Evolutionary conservation across 1,139 yeast genomes (phyloP), one percentile per base, ranked within the genome.

Genomic region (Chernovozyma sophiae-reginae): DNA sequence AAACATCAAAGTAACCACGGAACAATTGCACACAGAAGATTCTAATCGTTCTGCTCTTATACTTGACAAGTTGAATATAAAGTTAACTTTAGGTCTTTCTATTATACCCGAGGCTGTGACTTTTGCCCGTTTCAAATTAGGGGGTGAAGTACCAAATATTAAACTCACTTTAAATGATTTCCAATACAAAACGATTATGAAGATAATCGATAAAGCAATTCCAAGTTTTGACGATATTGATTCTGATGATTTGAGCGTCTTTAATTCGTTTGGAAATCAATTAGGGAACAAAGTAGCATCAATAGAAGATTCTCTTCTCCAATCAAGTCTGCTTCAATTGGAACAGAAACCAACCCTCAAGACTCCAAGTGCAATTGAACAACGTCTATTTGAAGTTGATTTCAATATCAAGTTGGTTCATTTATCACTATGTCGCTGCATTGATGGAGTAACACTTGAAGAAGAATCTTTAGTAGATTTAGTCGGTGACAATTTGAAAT

Each of bases 181-280:
- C 48, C 96, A 94, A 52, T 94, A 94, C 61, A 86, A 87, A 54
- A 78, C 90, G 1, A 67, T 92, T 51, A 81, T 92, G 90, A 78
- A 81, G 40, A 66, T 92, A 33, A 63, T 89, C 34, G 85, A 84
- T 41, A 73, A 68, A 17, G 78, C 85, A 22, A 69, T 90, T 14
- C 97, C 97, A 1, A 65, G 73, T 34, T 64, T 79, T 41, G 76
- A 68, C 11, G 48, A 42, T 18, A 33, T 44, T 1, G 71, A 62
- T 4, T 31, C 39, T 1, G 73, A 64, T 25, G 62, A 53, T 4
- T 47, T 60, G 2, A 60, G 68, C 43, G 46, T 62, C 2, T 68
- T 67, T 43, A 53, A 64, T 42, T 60, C 75, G 0, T 67, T 56
- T 45, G 70, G 65, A 1, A 42, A 48, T 17, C 39, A 31, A n/a